A percentile compares a stretch with the other conserved stretches of the same genome.
phyloP scores from a whole-genome alignment of 2,329 filamentous ascomycete genomes.

The Fusarium sp. region DNA sequence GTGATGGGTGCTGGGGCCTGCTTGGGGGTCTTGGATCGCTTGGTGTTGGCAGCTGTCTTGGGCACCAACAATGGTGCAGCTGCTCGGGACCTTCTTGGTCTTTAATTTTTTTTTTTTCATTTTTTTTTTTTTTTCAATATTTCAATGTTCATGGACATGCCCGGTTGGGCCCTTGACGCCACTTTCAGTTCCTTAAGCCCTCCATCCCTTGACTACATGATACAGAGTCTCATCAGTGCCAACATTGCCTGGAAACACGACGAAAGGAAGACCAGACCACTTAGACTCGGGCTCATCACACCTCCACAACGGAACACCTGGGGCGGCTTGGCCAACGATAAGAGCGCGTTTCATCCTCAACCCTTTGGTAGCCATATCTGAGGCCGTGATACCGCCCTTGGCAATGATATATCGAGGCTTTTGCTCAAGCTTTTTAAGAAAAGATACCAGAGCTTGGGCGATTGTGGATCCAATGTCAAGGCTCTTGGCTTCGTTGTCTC shows the following conservation, averaged over 20 bases:
- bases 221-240: slow-evolving; percentile 31
- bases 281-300: slow-evolving; percentile 65
- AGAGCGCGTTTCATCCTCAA: slow-evolving; percentile 64
- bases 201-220: slow-evolving; percentile 30
- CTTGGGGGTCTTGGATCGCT: too few relatives aligned
- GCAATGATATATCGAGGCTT: slow-evolving; percentile 68
- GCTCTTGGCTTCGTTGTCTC: slow-evolving; percentile 60
- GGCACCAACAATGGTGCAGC: too few relatives aligned
- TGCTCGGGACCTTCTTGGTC: too few relatives aligned
- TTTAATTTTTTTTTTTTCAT: too few relatives aligned
- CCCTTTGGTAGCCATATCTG: slow-evolving; percentile 68
- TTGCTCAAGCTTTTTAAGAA: slow-evolving; percentile 59
- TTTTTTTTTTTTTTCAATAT: too few relatives aligned
- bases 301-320: slow-evolving; percentile 69
- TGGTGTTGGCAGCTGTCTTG: too few relatives aligned
- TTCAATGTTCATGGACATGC: too few relatives aligned
- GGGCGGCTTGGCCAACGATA: slow-evolving; percentile 67
- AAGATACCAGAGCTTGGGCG: slow-evolving; percentile 62
- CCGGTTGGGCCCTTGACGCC: too few relatives aligned
- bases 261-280: slow-evolving; percentile 63
- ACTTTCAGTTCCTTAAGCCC: too few relatives aligned
- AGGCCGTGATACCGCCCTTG: slow-evolving; percentile 71
- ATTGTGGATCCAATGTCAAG: slow-evolving; percentile 67
- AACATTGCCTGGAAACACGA: slow-evolving; percentile 39
- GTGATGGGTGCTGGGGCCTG: too few relatives aligned